Evolutionary conservation across 2,329 filamentous ascomycete genomes (phyloP).

Genomic region (Phialophora verrucosa): DNA sequence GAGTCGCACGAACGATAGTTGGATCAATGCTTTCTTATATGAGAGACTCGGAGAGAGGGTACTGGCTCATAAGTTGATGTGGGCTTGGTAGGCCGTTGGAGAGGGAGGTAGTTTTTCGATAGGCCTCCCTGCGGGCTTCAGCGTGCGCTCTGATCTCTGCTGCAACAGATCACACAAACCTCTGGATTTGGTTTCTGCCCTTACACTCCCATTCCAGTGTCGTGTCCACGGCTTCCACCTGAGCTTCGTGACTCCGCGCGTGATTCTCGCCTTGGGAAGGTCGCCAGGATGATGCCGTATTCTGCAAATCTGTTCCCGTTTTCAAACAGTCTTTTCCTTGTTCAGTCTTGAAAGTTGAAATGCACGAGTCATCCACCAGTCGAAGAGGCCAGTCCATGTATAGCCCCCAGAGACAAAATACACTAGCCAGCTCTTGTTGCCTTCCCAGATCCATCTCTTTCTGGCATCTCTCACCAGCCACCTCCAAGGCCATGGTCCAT

Average conservation of each 20-base stretch:
- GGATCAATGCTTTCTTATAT: constrained; percentile 87
- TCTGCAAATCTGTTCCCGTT: background rate
- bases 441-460: constrained; percentile 37
- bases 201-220: background rate
- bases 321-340: constrained; percentile 11
- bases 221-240: background rate
- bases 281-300: background rate
- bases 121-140: background rate
- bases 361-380: constrained; percentile 29
- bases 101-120: background rate
- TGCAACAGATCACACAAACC: background rate
- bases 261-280: background rate
- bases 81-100: constrained; percentile 55
- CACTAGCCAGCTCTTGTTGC: constrained; percentile 33
- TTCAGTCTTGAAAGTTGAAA: constrained; percentile 33
- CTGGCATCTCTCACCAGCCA: constrained; percentile 36
- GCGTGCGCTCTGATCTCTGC: background rate
- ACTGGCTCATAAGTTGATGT: constrained; percentile 80
- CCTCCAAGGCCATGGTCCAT: constrained; percentile 36
- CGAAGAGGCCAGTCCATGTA: constrained; percentile 32
- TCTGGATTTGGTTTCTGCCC: background rate
- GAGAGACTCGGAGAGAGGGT: constrained; percentile 81
- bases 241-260: background rate
- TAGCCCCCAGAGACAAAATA: constrained; percentile 33
- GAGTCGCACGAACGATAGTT: constrained; percentile 85